Base-by-base conservation (phyloP, 345 rosid species). In the Salix dunnii region DNA sequence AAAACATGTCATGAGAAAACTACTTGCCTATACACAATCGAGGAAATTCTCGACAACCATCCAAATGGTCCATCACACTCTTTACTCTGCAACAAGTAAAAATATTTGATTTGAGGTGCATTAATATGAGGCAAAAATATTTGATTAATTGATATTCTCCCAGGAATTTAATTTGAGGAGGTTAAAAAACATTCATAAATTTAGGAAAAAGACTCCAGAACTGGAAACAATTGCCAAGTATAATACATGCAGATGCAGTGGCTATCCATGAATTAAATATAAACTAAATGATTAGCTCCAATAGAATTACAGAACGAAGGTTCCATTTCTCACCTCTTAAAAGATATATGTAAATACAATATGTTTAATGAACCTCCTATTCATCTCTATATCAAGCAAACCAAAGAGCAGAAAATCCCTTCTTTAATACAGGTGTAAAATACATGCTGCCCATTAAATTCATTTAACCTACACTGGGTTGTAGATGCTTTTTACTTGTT, bases 51-150 rank as follows among this genome's bases (percentile, higher is more conserved):
- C 88, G 88, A 77, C 93, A 68, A 75, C 91, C 90, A 76, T 95
- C 91, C 86, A 93, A 85, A 74, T 90, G 89, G 20, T 87, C 91
- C 79, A 86, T 90, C 73, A 86, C 97, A 85, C 87, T 95, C 87
- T 88, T 91, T 75, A 95, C 81, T 30, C 97, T 94, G 95, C 80
- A 84, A 78, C 79, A 33, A 33, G 36, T 33, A 33, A 33, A 33
- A 33, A 33, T 33, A 33, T 33, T 33, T 33, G 36, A 33, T 33
- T 33, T 5, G 58, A 31, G 36, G 16, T 28, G 51, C 51, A 4
- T n/a, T 31, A n/a, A 16, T 25, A 36, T 55, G 11, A 55, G 13
- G 46, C 33, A 13, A 74, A 2, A 27, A 48, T 43, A 4, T 12
- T 13, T 18, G 3, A 23, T 30, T n/a, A 35, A 36, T 1, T 11